Evolutionary conservation across 164 flowering plant species (phyloP).

Genomic region (Akebia trifoliata): DNA sequence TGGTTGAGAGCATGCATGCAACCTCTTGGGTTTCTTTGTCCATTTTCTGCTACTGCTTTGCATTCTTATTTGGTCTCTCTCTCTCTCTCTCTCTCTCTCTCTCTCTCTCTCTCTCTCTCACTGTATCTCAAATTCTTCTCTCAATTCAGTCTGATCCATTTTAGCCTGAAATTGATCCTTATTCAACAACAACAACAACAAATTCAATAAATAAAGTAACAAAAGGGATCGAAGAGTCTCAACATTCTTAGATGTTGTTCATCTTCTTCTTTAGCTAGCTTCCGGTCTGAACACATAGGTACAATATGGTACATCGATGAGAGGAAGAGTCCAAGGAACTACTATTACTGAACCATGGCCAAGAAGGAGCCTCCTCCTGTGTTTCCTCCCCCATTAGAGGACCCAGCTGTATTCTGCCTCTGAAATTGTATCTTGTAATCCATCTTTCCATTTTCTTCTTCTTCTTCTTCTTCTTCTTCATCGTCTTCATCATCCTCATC

Average conservation of each 20-base stretch:
- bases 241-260: background rate
- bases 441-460: slow-evolving; percentile 35
- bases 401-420: slow-evolving; percentile 24
- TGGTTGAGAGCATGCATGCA: background rate
- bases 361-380: slow-evolving; percentile 36
- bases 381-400: slow-evolving; percentile 36
- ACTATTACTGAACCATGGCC: slow-evolving; percentile 45
- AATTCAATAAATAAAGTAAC: slow-evolving; percentile 33
- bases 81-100: background rate
- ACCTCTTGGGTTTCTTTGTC: background rate
- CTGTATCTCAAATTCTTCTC: too few species aligned
- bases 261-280: background rate
- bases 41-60: slow-evolving; percentile 4
- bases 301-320: slow-evolving; percentile 38
- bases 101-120: background rate
- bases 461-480: slow-evolving; percentile 26
- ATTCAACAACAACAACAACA: slow-evolving; percentile 42
- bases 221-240: slow-evolving; percentile 12
- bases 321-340: background rate
- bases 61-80: slow-evolving; percentile 8
- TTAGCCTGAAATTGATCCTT: slow-evolving; percentile 22
- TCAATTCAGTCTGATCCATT: slow-evolving; percentile 18
- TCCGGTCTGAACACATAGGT: slow-evolving; percentile 16
- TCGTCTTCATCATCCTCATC: slow-evolving; percentile 38
- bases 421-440: slow-evolving; percentile 45